Conservation (phyloP, 768 basidiomycete genomes). For the Tephrocybe sp. region DNA sequence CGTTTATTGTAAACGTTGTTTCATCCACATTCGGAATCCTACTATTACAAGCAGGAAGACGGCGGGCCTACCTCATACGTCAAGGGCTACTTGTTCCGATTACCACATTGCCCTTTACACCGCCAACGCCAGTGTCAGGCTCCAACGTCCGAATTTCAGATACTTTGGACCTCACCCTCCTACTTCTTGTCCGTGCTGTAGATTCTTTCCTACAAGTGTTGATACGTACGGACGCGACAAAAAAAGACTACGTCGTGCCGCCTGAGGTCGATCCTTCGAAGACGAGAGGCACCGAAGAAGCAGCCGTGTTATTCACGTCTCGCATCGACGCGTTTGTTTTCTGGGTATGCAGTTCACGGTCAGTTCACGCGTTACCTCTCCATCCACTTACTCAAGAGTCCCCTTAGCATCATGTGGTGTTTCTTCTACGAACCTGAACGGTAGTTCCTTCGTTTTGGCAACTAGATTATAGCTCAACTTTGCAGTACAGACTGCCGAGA, state of each 20-base stretch:
- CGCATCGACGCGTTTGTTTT: conserved; percentile 70
- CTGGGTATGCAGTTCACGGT: conserved; percentile 81
- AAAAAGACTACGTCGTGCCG: not conserved
- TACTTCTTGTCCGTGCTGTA: conserved; percentile 68
- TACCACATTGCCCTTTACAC: conserved; percentile 4
- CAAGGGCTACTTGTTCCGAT: conserved; percentile 4
- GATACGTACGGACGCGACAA: conserved; percentile 34
- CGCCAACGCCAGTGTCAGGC: conserved; percentile 3
- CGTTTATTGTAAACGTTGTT: conserved; percentile 57
- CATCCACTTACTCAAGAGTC: conserved; percentile 7
- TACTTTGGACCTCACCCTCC: conserved; percentile 67
- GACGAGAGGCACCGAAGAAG: conserved; percentile 26
- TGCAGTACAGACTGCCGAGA: conserved; percentile 45
- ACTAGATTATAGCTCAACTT: conserved; percentile 1
- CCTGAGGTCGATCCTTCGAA: not conserved
- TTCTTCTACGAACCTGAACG: conserved; percentile 78
- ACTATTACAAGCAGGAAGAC: conserved; percentile 54
- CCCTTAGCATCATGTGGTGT: conserved; percentile 82
- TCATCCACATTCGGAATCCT: conserved; percentile 57
- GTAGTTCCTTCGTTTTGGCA: conserved; percentile 31
- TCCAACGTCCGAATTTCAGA: conserved; percentile 37
- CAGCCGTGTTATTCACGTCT: conserved; percentile 33
- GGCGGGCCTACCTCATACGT: conserved; percentile 28
- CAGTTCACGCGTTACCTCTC: not conserved
- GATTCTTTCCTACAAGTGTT: conserved; percentile 59